Evolutionary conservation across 495 filamentous ascomycete species (phyloP), one percentile per base, ranked within the genome.

Genomic region (Tetracladium setigerum): DNA sequence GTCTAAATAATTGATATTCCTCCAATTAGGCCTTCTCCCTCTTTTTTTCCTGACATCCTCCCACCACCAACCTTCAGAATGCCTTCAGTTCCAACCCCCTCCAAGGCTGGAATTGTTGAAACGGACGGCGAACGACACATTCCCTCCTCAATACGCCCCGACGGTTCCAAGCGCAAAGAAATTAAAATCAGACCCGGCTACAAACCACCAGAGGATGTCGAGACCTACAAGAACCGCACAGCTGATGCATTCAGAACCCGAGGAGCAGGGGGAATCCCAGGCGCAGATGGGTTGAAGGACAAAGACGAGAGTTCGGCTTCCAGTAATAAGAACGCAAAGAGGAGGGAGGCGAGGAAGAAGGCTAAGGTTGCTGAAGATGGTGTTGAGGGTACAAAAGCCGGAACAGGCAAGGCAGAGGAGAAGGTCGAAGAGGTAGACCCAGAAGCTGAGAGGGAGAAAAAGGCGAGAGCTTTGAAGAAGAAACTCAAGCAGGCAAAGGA

Each of bases 101-200:
- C 82, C 31, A 78, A 71, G 34, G 77, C 86, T 31, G 94, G 92
- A 55, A 96, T 97, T 59, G 77, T 84, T 46, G 81, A 78, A 41
- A 78, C 83, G 58, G 68, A 74, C 39, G 94, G 94, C 58, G 82
- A 91, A 63, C 82, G 86, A 31, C 80, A 84, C 49, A 96, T 99
- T 46, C 94, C 94, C 30, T 78, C 89, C 17, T 95, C 91, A 1
- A 63, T 76, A 19, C 84, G 94, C 38, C 67, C 94, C 6, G 94
- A 99, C 56, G 94, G 94, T 43, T 86, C 85, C 15, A 85, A 82
- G 13, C 75, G 94, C 27, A 89, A 85, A 56, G 94, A 95, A 59
- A 97, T 95, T 45, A 86, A 86, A 53, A 86, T 99, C 35, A 80
- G 87, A 2, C 90, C 91, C 11, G 94, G 94, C 38, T 99, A 97